These are phyloP conservation scores for Saccharomycopsis hybrid DNA, from an alignment of 1,139 yeast species.

Conservation along the genomic window DNA sequence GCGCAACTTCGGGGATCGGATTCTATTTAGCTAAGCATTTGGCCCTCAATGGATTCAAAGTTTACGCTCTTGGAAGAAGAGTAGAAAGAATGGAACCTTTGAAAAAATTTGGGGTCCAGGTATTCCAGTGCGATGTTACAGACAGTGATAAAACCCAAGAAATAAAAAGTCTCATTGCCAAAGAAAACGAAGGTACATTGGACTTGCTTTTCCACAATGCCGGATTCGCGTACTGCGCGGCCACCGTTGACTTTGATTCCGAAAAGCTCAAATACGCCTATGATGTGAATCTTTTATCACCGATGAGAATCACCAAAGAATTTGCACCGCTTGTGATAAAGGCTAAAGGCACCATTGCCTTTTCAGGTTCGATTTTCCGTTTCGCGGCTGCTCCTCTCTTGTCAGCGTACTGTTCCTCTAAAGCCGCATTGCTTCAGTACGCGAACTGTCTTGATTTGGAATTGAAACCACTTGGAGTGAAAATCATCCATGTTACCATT, in stretches of 20 bases:
- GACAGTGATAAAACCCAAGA: conserved; percentile 39
- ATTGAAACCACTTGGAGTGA: conserved; percentile 56
- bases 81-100: conserved; percentile 46
- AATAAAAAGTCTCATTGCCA: conserved; percentile 33
- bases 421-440: conserved; percentile 61
- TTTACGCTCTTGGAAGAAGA: conserved; percentile 49
- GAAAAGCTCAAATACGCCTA: conserved; percentile 41
- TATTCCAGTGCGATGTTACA: conserved; percentile 41
- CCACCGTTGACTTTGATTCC: conserved; percentile 51
- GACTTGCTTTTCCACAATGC: conserved; percentile 54
- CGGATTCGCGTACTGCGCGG: conserved; percentile 48
- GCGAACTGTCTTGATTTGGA: conserved; percentile 50
- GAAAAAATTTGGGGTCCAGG: conserved; percentile 27
- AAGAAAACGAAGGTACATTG: conserved; percentile 33
- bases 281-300: conserved; percentile 58
- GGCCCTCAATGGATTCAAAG: conserved; percentile 47
- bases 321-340: conserved; percentile 47
- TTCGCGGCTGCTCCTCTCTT: conserved; percentile 56
- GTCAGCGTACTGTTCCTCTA: conserved; percentile 49
- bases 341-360: conserved; percentile 56
- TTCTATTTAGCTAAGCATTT: conserved; percentile 51
- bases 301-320: conserved; percentile 48
- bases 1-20: conserved; percentile 68
- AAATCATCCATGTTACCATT: conserved; percentile 55
- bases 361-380: conserved; percentile 60